These are phyloP conservation scores for Candida awuae DNA, from an alignment of 805 yeast genomes.

Conservation along the genomic window DNA sequence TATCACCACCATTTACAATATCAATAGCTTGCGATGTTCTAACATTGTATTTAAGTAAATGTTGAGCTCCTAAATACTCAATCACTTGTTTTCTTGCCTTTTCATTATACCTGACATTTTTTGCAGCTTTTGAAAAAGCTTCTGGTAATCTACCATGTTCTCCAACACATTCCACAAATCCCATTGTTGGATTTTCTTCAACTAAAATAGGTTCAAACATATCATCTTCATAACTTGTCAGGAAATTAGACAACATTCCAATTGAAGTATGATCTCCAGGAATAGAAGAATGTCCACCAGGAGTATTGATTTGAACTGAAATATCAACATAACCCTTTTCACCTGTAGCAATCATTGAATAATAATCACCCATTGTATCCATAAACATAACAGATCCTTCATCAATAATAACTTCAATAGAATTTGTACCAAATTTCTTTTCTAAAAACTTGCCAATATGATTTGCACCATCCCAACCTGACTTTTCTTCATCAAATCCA, in stretches of 20 bases:
- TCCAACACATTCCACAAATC: conserved; percentile 55
- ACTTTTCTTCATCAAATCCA: conserved; percentile 76
- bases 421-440: conserved; percentile 51
- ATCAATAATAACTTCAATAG: conserved; percentile 57
- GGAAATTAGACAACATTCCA: conserved; percentile 60
- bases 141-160: conserved; percentile 30
- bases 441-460: conserved; percentile 39
- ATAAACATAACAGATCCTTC: conserved; percentile 39
- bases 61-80: conserved; percentile 18
- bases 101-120: conserved; percentile 19
- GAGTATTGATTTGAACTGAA: conserved; percentile 40
- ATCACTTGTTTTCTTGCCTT: conserved; percentile 31
- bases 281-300: conserved; percentile 53
- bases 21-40: conserved; percentile 65
- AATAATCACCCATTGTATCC: conserved; percentile 29
- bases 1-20: conserved; percentile 62
- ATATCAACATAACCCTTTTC: conserved; percentile 37
- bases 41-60: conserved; percentile 32
- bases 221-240: conserved; percentile 46
- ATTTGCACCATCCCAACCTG: conserved; percentile 57
- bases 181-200: conserved; percentile 51
- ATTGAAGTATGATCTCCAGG: conserved; percentile 70
- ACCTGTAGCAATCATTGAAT: conserved; percentile 23
- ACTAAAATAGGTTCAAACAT: conserved; percentile 44
- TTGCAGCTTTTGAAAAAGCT: conserved; percentile 9